phyloP scores from a whole-genome alignment of 805 yeast species.

The Metschnikowia rubicola region DNA sequence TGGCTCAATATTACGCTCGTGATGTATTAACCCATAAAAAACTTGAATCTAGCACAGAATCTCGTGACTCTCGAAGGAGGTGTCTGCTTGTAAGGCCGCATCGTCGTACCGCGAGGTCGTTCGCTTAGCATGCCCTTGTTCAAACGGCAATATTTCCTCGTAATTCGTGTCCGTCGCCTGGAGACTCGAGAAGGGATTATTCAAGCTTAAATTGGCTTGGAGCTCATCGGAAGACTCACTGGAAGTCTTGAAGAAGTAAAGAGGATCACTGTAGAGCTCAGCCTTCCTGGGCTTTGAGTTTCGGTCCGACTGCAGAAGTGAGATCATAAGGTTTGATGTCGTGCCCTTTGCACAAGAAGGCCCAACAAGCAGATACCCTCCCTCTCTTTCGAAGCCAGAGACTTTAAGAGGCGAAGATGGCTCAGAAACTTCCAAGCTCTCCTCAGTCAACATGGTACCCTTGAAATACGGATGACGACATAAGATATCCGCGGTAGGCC shows the following conservation, averaged over 20 bases:
- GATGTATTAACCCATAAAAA: neutral
- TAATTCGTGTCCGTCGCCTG: constrained; percentile 4
- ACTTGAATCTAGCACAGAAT: constrained; percentile 10
- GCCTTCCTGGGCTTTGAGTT: constrained; percentile 9
- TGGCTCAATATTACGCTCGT: too few species aligned
- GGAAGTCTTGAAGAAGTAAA: constrained; percentile 9
- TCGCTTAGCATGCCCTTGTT: constrained; percentile 4
- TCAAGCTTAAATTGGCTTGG: constrained; percentile 3
- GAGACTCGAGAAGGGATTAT: constrained; percentile 5
- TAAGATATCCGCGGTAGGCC: constrained; percentile 51
- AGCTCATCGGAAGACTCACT: constrained; percentile 9
- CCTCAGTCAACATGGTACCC: constrained; percentile 27
- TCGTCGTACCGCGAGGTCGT: constrained; percentile 7
- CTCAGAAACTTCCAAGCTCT: neutral
- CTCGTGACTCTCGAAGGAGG: constrained; percentile 15
- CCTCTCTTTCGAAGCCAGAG: neutral
- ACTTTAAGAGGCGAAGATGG: constrained; percentile 8
- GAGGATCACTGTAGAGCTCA: constrained; percentile 12
- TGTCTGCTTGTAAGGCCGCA: constrained; percentile 9
- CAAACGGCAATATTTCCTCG: constrained; percentile 3
- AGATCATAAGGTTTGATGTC: constrained; percentile 3
- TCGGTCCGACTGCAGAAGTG: constrained; percentile 10
- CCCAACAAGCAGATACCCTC: neutral
- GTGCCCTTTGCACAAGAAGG: constrained; percentile 1
- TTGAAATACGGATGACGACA: constrained; percentile 54